These are phyloP conservation scores for Penicillium paneum DNA, from an alignment of 2,329 filamentous ascomycete species.

Conservation along the genomic window DNA sequence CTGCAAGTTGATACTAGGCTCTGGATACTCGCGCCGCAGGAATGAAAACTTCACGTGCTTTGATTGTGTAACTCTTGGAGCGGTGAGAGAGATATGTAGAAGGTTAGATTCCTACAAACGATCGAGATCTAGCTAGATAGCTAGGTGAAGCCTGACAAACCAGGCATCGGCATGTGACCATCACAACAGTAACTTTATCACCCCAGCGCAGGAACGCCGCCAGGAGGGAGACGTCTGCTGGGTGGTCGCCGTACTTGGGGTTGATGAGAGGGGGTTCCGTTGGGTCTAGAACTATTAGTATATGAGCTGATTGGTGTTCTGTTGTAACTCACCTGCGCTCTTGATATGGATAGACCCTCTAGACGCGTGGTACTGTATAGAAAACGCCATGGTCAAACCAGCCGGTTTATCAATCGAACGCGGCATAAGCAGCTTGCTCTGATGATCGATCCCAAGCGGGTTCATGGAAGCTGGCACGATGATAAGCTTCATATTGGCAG, in stretches of 20 bases:
- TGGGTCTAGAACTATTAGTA: slow-evolving; percentile 12
- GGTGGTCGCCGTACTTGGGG: slow-evolving; percentile 16
- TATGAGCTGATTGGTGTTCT: neutral
- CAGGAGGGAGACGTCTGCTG: slow-evolving; percentile 18
- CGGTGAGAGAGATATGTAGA: too few species aligned
- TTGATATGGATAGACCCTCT: slow-evolving; percentile 22
- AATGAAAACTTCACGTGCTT: slow-evolving; percentile 8
- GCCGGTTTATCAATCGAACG: slow-evolving; percentile 3
- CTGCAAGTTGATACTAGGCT: slow-evolving; percentile 11
- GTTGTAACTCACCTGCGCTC: slow-evolving; percentile 6
- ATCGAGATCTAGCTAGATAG: too few species aligned
- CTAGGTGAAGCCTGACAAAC: too few species aligned
- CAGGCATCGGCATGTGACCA: too few species aligned
- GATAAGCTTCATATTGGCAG: slow-evolving; percentile 16
- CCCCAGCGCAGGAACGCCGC: slow-evolving; percentile 19
- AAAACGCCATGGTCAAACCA: slow-evolving; percentile 15
- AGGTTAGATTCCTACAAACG: too few species aligned
- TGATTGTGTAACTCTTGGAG: neutral
- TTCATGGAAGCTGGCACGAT: slow-evolving; percentile 7
- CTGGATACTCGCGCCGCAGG: slow-evolving; percentile 8
- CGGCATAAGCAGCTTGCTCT: slow-evolving; percentile 5
- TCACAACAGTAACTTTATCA: slow-evolving; percentile 11
- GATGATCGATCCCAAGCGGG: slow-evolving; percentile 10
- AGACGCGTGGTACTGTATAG: slow-evolving; percentile 22
- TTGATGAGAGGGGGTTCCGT: slow-evolving; percentile 15